phyloP scores from a whole-genome alignment of 371 early-diverging fungal genomes.

The Rhizopus sp. region DNA sequence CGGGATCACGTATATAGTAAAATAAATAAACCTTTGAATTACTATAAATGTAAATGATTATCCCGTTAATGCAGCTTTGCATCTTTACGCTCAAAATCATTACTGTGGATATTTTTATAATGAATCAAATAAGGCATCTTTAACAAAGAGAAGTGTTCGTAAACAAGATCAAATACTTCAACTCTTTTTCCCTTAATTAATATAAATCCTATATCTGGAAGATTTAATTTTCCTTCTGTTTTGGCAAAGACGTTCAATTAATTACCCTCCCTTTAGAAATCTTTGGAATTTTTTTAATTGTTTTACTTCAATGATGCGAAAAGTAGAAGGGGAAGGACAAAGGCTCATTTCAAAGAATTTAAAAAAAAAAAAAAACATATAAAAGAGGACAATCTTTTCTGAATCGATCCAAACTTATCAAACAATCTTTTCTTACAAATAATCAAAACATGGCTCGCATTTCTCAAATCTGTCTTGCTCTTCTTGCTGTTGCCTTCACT shows the following conservation, averaged over 20 bases:
- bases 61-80: neutral
- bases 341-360: neutral
- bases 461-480: slow-evolving; percentile 18
- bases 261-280: no score
- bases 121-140: no score
- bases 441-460: slow-evolving; percentile 20
- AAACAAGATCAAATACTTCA: no score
- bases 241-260: no score
- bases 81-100: no score
- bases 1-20: neutral
- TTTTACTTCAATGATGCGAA: neutral
- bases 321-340: neutral
- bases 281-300: no score
- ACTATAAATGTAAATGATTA: neutral
- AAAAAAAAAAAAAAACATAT: neutral
- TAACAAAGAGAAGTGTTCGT: no score
- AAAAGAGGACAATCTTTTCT: slow-evolving; percentile 1
- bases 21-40: neutral
- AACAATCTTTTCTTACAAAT: neutral
- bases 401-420: neutral
- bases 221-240: no score
- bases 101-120: no score
- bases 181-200: no score
- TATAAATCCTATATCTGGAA: no score
- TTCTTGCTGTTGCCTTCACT: slow-evolving; percentile 17